Base-by-base conservation (phyloP, 164 flowering plant species). In the Chloranthus sessilifolius region DNA sequence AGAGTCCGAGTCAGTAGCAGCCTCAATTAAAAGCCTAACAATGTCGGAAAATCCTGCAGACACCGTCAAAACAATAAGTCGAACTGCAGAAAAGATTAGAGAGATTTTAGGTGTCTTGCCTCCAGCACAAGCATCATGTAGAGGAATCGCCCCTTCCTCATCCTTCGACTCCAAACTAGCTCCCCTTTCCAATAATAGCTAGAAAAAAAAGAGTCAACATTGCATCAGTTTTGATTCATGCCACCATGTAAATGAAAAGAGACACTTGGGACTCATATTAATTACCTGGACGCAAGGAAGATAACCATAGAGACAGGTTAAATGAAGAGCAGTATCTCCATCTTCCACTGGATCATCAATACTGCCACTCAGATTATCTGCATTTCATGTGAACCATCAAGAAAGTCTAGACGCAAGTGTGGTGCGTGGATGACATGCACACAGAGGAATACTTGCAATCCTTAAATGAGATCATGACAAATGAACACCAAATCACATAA, bases 81-180 rank as follows among this genome's bases (percentile, higher is more conserved):
- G 23, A 39, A 5, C n/a, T 19, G 6, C 12, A 16, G 30, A 5
- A 27, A 4, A 11, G 25, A 43, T 1, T 15, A 29, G 34, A n/a
- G n/a, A 50, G 20, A 1, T 20, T 34, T 11, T 1, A 20, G 37
- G 21, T 17, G n/a, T 17, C 1, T 17, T 52, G 83, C 98, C 96
- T 44, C 95, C 88, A 5, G 95, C 95, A 74, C 88, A 81, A 61
- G 96, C 96, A 83, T 91, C 98, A 64, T 91, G 98, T 46, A 91
- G 61, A 50, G 98, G 96, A 65, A 88, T 64, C 22, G 92, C 96
- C n/a, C 95, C 98, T 58, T 91, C 95, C 71, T 85, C 90, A 68
- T 91, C 98, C 71, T 74, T 76, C 29, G 63, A 65, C 65, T 81
- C 95, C 76, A 85, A 37, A 55, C 45, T 55, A 49, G 94, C 96